Conservation (phyloP, 768 basidiomycete genomes). For the Russula foetens region DNA sequence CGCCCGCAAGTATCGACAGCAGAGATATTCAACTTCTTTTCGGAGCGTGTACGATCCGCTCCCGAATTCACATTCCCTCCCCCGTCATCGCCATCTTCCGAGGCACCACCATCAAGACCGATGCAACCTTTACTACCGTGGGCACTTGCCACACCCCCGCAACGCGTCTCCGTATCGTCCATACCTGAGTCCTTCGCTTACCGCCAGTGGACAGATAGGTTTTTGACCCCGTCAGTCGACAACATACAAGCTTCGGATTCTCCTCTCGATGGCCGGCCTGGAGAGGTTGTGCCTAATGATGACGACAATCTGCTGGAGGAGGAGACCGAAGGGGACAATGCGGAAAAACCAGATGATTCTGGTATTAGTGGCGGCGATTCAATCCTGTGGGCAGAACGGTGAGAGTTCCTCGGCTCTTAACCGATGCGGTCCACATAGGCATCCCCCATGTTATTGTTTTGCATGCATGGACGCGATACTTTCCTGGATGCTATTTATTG, state of each 20-base stretch:
- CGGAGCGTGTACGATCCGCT: slow-evolving; percentile 10
- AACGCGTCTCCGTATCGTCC: background rate
- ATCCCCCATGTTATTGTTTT: background rate
- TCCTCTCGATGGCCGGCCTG: background rate
- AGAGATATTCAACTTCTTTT: slow-evolving; percentile 15
- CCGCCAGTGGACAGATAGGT: slow-evolving; percentile 5
- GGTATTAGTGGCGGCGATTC: background rate
- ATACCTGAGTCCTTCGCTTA: background rate
- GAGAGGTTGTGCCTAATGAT: background rate
- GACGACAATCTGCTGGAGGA: background rate
- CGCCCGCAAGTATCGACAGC: background rate
- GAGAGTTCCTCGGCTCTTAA: background rate
- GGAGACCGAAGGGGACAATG: slow-evolving; percentile 7
- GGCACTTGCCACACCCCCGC: background rate
- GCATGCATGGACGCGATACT: background rate
- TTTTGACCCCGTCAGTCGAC: background rate
- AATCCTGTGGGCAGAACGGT: slow-evolving; percentile 13
- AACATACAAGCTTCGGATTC: background rate
- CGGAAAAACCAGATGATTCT: slow-evolving; percentile 15
- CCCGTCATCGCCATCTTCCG: background rate
- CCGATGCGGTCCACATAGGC: background rate
- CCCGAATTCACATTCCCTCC: slow-evolving; percentile 12
- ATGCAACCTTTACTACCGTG: background rate
- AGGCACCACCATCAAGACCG: background rate
- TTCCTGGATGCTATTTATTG: background rate